These are phyloP conservation scores for Cinchona pubescens DNA, from an alignment of 257 asterid genomes.

Conservation along the genomic window DNA sequence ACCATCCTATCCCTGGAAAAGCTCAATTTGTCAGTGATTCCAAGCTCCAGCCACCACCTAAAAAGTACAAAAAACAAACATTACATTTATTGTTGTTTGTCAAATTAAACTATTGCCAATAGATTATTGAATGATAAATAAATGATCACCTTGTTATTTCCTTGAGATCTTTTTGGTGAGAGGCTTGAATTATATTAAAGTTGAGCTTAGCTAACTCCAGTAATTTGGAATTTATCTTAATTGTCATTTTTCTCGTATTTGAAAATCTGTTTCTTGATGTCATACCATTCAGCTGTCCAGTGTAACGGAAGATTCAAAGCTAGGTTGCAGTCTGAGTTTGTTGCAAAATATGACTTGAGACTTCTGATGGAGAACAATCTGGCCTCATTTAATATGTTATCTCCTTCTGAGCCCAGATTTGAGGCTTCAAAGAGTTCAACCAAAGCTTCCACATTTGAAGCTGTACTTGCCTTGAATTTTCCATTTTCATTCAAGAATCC, in stretches of 20 bases:
- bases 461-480: slow-evolving; percentile 6
- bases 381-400: slow-evolving; percentile 28
- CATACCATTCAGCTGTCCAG: slow-evolving; percentile 53
- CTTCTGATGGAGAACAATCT: slow-evolving; percentile 9
- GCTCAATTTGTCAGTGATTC: slow-evolving; percentile 25
- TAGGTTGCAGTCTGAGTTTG: neutral
- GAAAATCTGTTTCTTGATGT: slow-evolving; percentile 37
- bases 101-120: neutral
- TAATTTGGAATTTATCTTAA: slow-evolving; percentile 22
- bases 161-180: slow-evolving; percentile 56
- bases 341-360: slow-evolving; percentile 4
- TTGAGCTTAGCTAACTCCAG: slow-evolving; percentile 52
- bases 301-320: slow-evolving; percentile 33
- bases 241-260: slow-evolving; percentile 9
- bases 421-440: slow-evolving; percentile 53
- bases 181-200: slow-evolving; percentile 52
- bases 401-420: slow-evolving; percentile 39
- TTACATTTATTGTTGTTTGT: neutral
- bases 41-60: slow-evolving; percentile 61
- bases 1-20: slow-evolving; percentile 55
- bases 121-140: no score
- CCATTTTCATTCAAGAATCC: slow-evolving; percentile 25
- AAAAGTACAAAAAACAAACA: neutral
- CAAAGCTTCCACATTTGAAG: slow-evolving; percentile 18
- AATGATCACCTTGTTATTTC: slow-evolving; percentile 53